Base-by-base conservation (phyloP, 495 filamentous ascomycete species). In the Lophiotrema nucula region DNA sequence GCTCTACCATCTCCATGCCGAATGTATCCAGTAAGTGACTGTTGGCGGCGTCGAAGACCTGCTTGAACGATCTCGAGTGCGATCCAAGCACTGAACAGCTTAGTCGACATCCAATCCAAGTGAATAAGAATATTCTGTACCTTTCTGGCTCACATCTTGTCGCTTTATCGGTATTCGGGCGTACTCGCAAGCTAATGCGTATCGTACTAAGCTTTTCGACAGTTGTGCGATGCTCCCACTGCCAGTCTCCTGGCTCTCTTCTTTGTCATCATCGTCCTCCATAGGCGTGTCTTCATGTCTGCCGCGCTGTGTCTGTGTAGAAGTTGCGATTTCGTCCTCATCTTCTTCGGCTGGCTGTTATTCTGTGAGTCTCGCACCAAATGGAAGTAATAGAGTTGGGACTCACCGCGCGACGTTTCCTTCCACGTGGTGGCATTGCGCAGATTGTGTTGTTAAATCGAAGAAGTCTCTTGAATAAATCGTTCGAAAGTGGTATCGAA, bases 141-240 rank as follows among this genome's bases (percentile, higher is more conserved):
- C 81, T 83, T 86, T 96, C 35, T 85, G 79, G 63, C 75, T 81
- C 54, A 98, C 91, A 50, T 90, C 93, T 4, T 82, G 77, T 60
- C 93, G 74, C 13, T 83, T 82, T 27, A 98, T 89, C 0, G 86
- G 83, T 41, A 80, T 77, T 15, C 93, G 81, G n/a, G 88, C 79
- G 70, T 88, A 95, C 69, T 97, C 93, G 74, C 88, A 90, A 2
- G 92, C 83, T 4, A 97, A 70, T 2, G 90, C 93, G 39, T 96
- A 82, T n/a, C 93, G 85, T 18, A 97, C 86, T 43, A 98, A 74
- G 61, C 91, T 96, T 73, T 96, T 97, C 26, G 90, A 83, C 64
- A 92, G 76, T 57, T 88, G 83, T 47, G 87, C 82, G 4, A 76
- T 74, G 62, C 73, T 81, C 23, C 69, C 71, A 26, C 72, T 28